Evolutionary conservation across 2,329 filamentous ascomycete species (phyloP).

Genomic region (Trichoderma guizhouense): DNA sequence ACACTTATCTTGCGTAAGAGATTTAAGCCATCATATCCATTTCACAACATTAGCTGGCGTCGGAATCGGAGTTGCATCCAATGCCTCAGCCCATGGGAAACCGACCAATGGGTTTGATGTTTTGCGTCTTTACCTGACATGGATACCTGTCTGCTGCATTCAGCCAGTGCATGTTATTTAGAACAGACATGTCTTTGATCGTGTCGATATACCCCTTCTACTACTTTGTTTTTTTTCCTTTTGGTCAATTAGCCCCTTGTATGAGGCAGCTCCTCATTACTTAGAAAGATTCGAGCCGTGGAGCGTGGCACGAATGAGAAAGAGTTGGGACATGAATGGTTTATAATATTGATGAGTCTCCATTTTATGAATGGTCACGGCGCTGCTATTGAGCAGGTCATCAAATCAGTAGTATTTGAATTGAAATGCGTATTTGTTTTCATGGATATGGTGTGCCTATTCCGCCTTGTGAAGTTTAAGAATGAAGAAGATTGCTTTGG

Average conservation of each 20-base stretch:
- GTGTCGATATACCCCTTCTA: conserved; percentile 3
- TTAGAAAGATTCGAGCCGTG: not conserved
- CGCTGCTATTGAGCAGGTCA: not conserved
- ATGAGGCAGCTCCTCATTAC: not conserved
- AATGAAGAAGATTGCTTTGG: not conserved
- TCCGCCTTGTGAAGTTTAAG: not conserved
- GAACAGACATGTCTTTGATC: conserved; percentile 4
- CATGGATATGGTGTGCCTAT: not conserved
- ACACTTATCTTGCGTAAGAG: conserved; percentile 11
- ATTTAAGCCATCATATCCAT: conserved; percentile 7
- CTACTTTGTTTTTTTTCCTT: not conserved
- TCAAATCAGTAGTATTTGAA: conserved; percentile 10
- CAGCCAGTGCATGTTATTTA: conserved; percentile 1
- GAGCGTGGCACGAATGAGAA: conserved; percentile 8
- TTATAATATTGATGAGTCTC: not conserved
- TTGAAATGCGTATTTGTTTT: not conserved
- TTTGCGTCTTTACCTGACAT: conserved; percentile 1
- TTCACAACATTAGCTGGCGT: not conserved
- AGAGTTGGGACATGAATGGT: conserved; percentile 13
- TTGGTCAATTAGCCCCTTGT: not conserved
- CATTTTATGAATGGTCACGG: not conserved
- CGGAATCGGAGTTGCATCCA: not conserved
- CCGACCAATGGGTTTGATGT: not conserved
- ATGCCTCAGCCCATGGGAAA: not conserved
- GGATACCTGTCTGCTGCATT: not conserved